phyloP scores from a whole-genome alignment of 2,329 filamentous ascomycete species.

The Lizonia empirigonia region DNA sequence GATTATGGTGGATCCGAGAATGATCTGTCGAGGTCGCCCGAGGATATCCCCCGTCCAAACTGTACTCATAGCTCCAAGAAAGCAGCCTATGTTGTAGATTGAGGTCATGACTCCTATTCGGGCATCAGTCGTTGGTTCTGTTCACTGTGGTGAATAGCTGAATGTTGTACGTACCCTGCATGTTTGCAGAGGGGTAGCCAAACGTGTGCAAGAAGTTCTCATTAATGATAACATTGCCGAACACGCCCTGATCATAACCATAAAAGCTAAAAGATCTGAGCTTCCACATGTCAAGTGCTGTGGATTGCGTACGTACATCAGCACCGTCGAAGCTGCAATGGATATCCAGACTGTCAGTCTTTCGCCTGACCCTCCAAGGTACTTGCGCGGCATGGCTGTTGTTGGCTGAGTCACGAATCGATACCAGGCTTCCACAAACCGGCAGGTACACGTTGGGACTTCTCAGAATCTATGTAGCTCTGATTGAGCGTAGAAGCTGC shows the following conservation, averaged over 20 bases:
- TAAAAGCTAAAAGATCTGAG: constrained; percentile 47
- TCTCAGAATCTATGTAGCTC: not conserved
- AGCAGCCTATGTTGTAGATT: constrained; percentile 53
- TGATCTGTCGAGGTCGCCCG: constrained; percentile 62
- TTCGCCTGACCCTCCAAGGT: constrained; percentile 58
- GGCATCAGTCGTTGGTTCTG: constrained; percentile 15
- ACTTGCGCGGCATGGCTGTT: constrained; percentile 53
- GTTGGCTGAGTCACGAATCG: not conserved
- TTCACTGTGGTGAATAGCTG: not conserved
- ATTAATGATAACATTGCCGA: constrained; percentile 44
- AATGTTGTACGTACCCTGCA: constrained; percentile 22
- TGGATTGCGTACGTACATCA: constrained; percentile 37
- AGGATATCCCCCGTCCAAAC: constrained; percentile 62
- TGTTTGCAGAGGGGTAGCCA: constrained; percentile 36
- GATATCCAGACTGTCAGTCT: constrained; percentile 60
- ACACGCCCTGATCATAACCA: constrained; percentile 47
- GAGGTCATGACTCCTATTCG: constrained; percentile 48
- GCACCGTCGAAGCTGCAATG: constrained; percentile 56
- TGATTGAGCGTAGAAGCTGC: not conserved
- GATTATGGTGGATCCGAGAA: constrained; percentile 59
- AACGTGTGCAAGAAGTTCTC: constrained; percentile 40
- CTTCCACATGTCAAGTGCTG: not conserved
- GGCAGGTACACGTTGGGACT: not conserved
- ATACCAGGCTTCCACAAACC: not conserved
- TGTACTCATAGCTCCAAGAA: constrained; percentile 50